phyloP scores from a whole-genome alignment of 2,329 filamentous ascomycete species.

The Aspergillus transmontanensis region DNA sequence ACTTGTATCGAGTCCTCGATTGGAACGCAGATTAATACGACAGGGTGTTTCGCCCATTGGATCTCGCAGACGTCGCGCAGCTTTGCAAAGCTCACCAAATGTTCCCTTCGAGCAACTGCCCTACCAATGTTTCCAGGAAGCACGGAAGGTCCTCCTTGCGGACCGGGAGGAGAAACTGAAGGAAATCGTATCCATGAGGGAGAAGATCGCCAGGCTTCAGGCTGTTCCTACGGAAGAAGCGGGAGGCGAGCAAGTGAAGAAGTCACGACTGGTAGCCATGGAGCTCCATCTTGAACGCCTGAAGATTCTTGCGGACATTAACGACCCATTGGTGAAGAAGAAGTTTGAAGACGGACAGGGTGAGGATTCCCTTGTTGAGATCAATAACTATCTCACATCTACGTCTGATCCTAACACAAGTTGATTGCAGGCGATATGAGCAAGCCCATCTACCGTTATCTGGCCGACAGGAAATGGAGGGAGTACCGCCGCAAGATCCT shows the following conservation, averaged over 20 bases:
- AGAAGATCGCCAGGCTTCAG: constrained; percentile 69
- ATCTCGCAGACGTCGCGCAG: constrained; percentile 79
- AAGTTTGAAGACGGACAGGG: constrained; percentile 89
- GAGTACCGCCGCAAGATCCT: constrained; percentile 77
- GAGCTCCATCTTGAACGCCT: constrained; percentile 71
- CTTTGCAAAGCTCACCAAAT: constrained; percentile 64
- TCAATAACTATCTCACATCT: not conserved
- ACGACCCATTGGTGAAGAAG: constrained; percentile 91
- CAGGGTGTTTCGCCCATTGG: constrained; percentile 73
- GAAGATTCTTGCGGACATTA: constrained; percentile 90
- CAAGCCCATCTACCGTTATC: constrained; percentile 91
- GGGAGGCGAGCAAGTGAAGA: constrained; percentile 67
- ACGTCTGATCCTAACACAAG: constrained; percentile 22
- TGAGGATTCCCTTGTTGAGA: constrained; percentile 39
- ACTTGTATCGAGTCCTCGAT: constrained; percentile 64
- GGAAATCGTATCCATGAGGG: constrained; percentile 68
- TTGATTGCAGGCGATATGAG: constrained; percentile 78
- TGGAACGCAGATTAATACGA: constrained; percentile 70
- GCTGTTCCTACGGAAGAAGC: constrained; percentile 59
- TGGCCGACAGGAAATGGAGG: constrained; percentile 86
- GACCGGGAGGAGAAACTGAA: constrained; percentile 81
- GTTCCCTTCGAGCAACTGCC: constrained; percentile 91
- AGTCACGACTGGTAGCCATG: constrained; percentile 70
- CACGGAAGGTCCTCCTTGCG: constrained; percentile 75
- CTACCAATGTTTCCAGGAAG: constrained; percentile 98